Percentiles rank a stretch among this genome's conserved stretches.
phyloP scores from a whole-genome alignment of 805 yeast species.

The Ogataea pignaliae region DNA sequence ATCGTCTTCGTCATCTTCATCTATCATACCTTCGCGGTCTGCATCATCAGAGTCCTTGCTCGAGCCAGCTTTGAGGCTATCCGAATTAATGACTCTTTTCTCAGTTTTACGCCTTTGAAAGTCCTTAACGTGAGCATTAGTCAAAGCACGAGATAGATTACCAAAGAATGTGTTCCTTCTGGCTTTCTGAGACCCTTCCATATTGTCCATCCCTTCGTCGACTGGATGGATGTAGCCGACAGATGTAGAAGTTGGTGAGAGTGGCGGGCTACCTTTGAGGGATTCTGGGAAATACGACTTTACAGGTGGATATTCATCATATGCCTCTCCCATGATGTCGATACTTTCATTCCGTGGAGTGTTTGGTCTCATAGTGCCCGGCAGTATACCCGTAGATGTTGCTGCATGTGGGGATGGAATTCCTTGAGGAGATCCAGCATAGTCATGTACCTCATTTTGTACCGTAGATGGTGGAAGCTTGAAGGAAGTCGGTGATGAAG shows the following conservation, averaged over 20 bases:
- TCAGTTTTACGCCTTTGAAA: slow-evolving; percentile 61
- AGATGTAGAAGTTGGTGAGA: too few relatives aligned
- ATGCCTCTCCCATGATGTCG: not conserved
- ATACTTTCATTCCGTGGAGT: not conserved
- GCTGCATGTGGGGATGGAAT: slow-evolving; percentile 1
- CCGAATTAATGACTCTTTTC: slow-evolving; percentile 25
- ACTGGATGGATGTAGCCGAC: not conserved
- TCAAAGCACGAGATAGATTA: slow-evolving; percentile 50
- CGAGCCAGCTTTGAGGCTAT: slow-evolving; percentile 11
- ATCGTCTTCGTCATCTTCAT: slow-evolving; percentile 31
- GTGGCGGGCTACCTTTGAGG: not conserved
- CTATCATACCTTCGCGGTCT: slow-evolving; percentile 14
- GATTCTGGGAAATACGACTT: not conserved
- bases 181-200: not conserved
- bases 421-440: not conserved
- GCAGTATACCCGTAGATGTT: slow-evolving; percentile 11
- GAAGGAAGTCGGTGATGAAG: not conserved
- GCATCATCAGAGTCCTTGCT: slow-evolving; percentile 13
- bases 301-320: not conserved
- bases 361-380: not conserved
- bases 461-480: slow-evolving; percentile 1
- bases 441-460: not conserved
- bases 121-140: slow-evolving; percentile 79
- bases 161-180: slow-evolving; percentile 30
- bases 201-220: not conserved